Base-by-base conservation (phyloP, 2,329 filamentous ascomycete species). In the Ustulina deusta region DNA sequence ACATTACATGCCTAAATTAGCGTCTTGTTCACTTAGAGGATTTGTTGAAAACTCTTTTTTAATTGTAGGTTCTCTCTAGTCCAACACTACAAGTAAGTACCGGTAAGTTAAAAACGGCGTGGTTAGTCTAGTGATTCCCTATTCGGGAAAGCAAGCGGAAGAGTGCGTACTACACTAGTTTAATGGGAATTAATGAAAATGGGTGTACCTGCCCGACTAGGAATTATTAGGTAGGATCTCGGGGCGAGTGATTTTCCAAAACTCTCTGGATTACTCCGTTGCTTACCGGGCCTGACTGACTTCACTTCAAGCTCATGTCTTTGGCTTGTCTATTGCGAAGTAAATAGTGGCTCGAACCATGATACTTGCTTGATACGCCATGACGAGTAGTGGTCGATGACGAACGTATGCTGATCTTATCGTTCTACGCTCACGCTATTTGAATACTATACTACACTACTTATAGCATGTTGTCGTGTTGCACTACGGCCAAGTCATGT, bases 201-300 rank as follows among this genome's bases (percentile, higher is more conserved):
- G 58, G 44, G 20, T 62, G 44, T 62, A 66, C 63, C 52, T 62
- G 63, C 63, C 58, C 46, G 36, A 62, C 63, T 66, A 25, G 58
- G 63, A 29, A 62, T 54, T 52, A 15, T 20, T 46, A 32, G 48
- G 29, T 46, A 32, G 48, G 29, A 60, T 49, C 15, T 48, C 11
- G 56, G 56, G 54, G 40, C 32, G 63, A 65, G 56, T 65, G 40
- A 65, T 52, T 65, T 38, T 63, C 29, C 7, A 32, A 15, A 49
- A 20, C 48, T 51, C 27, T n/a, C 11, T 34, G 6, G 48, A 51
- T 27, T n/a, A 56, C 7, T 55, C 60, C 49, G 49, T 36, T 10
- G 20, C 49, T 46, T 38, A 22, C n/a, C 13, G 17, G 34, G 11
- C 17, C 42, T 5, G 20, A 29, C 46, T 29, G 3, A 6, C 44